phyloP scores from a whole-genome alignment of 2,329 filamentous ascomycete species.

The Pestalotiopsis sp. region DNA sequence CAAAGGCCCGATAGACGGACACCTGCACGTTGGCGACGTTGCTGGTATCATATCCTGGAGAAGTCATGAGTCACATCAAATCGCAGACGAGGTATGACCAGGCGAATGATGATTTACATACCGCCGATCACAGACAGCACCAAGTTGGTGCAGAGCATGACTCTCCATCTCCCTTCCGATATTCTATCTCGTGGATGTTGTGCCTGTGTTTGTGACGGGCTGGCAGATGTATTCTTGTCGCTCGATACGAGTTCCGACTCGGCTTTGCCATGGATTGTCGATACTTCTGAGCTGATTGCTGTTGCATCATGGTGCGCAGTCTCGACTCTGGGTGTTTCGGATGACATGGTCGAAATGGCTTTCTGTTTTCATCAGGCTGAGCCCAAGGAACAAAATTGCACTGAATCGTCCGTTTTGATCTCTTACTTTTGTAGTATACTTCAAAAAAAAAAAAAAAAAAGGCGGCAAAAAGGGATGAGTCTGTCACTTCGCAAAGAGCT shows the following conservation, averaged over 20 bases:
- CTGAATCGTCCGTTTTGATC: too few species aligned
- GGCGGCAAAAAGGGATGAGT: background rate
- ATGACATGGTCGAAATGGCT: background rate
- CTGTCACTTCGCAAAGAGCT: background rate
- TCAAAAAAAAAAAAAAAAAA: too few species aligned
- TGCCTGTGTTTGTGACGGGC: background rate
- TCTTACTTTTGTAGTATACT: background rate
- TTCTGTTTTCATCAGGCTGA: background rate
- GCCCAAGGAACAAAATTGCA: background rate
- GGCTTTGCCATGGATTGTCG: background rate
- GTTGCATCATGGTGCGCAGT: background rate
- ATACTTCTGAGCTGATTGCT: background rate
- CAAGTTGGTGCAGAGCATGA: background rate
- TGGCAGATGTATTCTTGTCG: background rate
- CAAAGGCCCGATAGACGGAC: slow-evolving; percentile 56
- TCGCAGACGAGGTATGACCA: too few species aligned
- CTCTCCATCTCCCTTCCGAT: background rate
- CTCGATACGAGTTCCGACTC: background rate
- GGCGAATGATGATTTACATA: background rate
- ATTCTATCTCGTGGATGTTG: background rate
- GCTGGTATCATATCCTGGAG: slow-evolving; percentile 42
- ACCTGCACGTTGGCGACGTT: slow-evolving; percentile 58
- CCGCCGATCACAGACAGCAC: slow-evolving; percentile 7
- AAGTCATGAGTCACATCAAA: background rate
- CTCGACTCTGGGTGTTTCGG: background rate